phyloP scores from a whole-genome alignment of 148 eudicot species.

The Amaranthus hypochondriacus region DNA sequence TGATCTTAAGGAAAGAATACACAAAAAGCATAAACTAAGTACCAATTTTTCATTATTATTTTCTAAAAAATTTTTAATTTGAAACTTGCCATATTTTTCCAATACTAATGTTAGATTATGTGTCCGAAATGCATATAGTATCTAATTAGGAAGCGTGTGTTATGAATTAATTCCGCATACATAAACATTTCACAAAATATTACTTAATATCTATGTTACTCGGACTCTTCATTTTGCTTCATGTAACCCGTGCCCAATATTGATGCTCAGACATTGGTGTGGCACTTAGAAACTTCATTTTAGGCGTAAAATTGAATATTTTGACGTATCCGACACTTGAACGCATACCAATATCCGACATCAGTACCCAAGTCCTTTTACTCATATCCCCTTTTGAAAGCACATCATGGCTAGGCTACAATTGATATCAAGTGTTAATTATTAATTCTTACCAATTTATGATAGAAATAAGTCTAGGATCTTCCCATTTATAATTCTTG shows the following conservation, averaged over 20 bases:
- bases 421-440: not conserved
- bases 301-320: too few relatives aligned
- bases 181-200: too few relatives aligned
- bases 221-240: too few relatives aligned
- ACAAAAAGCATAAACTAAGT: not conserved
- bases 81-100: not conserved
- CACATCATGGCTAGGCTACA: slow-evolving; percentile 3
- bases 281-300: too few relatives aligned
- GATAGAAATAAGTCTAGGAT: not conserved
- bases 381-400: not conserved
- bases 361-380: not conserved
- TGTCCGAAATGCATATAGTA: not conserved
- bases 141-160: too few relatives aligned
- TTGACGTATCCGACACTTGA: too few relatives aligned
- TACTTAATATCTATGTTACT: too few relatives aligned
- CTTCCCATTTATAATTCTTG: not conserved
- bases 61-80: not conserved
- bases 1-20: not conserved
- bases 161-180: too few relatives aligned
- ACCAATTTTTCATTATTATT: not conserved
- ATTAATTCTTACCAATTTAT: not conserved
- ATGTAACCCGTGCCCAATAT: too few relatives aligned
- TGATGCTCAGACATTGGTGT: too few relatives aligned
- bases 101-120: not conserved
- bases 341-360: too few relatives aligned